Conservation (phyloP, 805 yeast species). For the Candida vartiovaarae region DNA sequence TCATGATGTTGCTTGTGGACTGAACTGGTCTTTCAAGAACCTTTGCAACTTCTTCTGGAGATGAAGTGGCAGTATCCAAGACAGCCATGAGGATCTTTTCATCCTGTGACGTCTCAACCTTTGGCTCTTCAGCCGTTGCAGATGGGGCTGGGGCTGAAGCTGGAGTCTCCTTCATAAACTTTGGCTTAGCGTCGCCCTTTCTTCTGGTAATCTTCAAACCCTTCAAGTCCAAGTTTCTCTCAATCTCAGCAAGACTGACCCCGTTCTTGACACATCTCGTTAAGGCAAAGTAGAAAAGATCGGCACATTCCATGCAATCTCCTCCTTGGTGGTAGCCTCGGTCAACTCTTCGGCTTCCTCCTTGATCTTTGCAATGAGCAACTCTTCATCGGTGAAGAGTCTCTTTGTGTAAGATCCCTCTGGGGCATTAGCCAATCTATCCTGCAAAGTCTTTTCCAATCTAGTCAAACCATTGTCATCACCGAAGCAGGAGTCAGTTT, state of each 20-base stretch:
- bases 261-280: slow-evolving; percentile 72
- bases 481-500: slow-evolving; percentile 78
- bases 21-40: slow-evolving; percentile 94
- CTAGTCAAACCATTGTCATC: slow-evolving; percentile 55
- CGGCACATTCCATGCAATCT: slow-evolving; percentile 96
- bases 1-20: slow-evolving; percentile 87
- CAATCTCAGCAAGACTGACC: slow-evolving; percentile 74
- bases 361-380: slow-evolving; percentile 79
- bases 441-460: slow-evolving; percentile 58
- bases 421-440: slow-evolving; percentile 66
- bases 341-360: slow-evolving; percentile 96
- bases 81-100: slow-evolving; percentile 23
- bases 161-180: slow-evolving; percentile 42
- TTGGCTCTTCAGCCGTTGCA: slow-evolving; percentile 2
- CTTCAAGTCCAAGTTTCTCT: slow-evolving; percentile 76
- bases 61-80: slow-evolving; percentile 42
- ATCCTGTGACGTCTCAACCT: slow-evolving; percentile 21
- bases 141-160: neutral
- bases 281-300: slow-evolving; percentile 70
- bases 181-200: slow-evolving; percentile 91
- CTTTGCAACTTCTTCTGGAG: slow-evolving; percentile 41
- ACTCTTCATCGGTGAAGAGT: slow-evolving; percentile 66
- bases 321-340: slow-evolving; percentile 63
- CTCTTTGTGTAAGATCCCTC: slow-evolving; percentile 93
- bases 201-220: slow-evolving; percentile 84